Base-by-base conservation (phyloP, 345 rosid species). In the Aethionema arabicum region DNA sequence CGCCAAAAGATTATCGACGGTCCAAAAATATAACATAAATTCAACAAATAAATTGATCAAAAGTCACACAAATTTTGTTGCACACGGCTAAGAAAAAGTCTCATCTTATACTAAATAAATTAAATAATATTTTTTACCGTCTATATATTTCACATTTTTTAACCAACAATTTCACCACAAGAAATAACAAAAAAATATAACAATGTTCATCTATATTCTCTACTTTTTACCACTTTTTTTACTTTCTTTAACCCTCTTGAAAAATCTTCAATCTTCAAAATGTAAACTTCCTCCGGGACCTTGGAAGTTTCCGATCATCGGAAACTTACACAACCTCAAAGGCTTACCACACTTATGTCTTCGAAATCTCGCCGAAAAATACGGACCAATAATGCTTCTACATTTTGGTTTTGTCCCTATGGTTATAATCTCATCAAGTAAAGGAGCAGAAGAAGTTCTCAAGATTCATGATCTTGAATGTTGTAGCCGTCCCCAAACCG, bases 351-450 rank as follows among this genome's bases (percentile, higher is more conserved):
- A 80, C 51, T 43, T 40, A 37, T 35, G 76, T 41, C 64, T 78
- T 2, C 36, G 52, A 11, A 32, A 59, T 3, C 72, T 83, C 31
- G 68, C 85, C 63, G 49, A 50, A 33, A 61, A 69, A 38, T 65
- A 84, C 4, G 89, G 87, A 5, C 81, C 77, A 0, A 77, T 82
- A 61, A 65, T 86, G 80, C 76, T 57, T 36, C 57, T 84, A 32
- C 69, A 32, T 6, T 76, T 82, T 0, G 87, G 90, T 4, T 51
- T 35, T 13, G 63, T 70, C 0, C 82, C 73, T 0, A 37, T 79
- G 11, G 54, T 79, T 0, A 59, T 84, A 8, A 70, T 82, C 50
- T 70, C 83, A 7, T 84, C 85, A 0, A 68, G 74, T 5, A 75
- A 72, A 40, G 77, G 77, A 0, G 86, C 86, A 0, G 69, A 55